Evolutionary conservation across 345 rosid species (phyloP).

Genomic region (Melastoma malabathricum): DNA sequence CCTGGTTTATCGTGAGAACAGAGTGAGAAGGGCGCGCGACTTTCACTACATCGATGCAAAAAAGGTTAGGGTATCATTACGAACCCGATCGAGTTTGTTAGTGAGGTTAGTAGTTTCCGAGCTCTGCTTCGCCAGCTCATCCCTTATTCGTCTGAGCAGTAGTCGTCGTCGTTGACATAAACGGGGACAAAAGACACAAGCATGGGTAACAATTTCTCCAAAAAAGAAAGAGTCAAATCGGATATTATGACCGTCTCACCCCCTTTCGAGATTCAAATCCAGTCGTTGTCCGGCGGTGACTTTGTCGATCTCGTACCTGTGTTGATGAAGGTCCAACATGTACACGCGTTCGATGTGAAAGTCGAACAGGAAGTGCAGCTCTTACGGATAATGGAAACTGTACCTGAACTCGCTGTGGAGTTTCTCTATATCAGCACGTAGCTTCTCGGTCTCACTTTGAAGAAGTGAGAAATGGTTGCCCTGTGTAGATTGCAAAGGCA

Average conservation of each 20-base stretch:
- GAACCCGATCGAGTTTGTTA: constrained; percentile 76
- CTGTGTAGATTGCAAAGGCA: constrained; percentile 21
- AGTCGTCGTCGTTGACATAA: too few relatives aligned
- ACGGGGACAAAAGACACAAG: too few relatives aligned
- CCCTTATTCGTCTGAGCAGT: constrained; percentile 55
- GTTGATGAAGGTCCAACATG: constrained; percentile 1
- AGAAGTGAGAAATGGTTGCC: constrained; percentile 57
- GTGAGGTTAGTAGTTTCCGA: constrained; percentile 67
- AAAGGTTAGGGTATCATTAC: constrained; percentile 1
- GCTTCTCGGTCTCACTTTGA: constrained; percentile 84
- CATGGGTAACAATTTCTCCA: too few relatives aligned
- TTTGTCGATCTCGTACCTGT: constrained; percentile 83
- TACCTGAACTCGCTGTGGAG: constrained; percentile 70
- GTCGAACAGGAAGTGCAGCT: not conserved
- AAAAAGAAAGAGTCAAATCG: not conserved
- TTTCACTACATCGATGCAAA: not conserved
- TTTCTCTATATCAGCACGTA: constrained; percentile 61
- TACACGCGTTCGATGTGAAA: constrained; percentile 3
- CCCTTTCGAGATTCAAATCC: constrained; percentile 89
- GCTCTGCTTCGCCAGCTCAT: constrained; percentile 63
- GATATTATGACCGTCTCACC: constrained; percentile 24
- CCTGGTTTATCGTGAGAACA: constrained; percentile 25
- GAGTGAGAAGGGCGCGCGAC: not conserved
- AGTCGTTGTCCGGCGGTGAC: constrained; percentile 80
- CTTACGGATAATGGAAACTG: not conserved